A percentile compares a stretch with the other conserved stretches of the same genome.
phyloP scores from a whole-genome alignment of 73 alveolate species.

The Tetrahymena elliotti region DNA sequence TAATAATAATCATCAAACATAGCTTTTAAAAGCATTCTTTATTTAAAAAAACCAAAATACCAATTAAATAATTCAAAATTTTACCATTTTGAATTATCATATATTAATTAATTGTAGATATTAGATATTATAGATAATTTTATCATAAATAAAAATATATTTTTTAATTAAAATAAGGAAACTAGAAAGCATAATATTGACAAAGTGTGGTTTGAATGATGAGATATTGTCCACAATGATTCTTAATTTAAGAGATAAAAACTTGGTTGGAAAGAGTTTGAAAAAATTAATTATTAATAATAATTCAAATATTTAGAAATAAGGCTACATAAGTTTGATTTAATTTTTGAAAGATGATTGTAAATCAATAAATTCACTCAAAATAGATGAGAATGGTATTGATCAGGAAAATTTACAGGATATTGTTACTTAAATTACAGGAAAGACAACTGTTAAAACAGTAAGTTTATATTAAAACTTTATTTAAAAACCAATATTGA shows the following conservation, averaged over 20 bases:
- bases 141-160: too few relatives aligned
- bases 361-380: neutral
- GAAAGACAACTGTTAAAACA: neutral
- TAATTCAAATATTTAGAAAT: neutral
- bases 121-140: too few relatives aligned
- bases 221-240: neutral
- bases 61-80: too few relatives aligned
- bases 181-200: neutral
- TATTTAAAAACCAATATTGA: neutral
- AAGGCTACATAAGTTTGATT: neutral
- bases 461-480: neutral
- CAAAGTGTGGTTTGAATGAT: neutral
- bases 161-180: neutral
- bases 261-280: neutral
- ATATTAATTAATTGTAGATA: too few relatives aligned
- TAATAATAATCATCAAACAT: too few relatives aligned
- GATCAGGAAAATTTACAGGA: neutral
- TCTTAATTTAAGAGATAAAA: neutral
- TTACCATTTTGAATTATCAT: too few relatives aligned
- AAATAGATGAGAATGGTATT: neutral
- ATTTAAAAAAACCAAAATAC: too few relatives aligned
- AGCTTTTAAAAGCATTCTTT: too few relatives aligned
- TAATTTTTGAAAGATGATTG: neutral
- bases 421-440: neutral
- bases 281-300: neutral